A percentile compares a stretch with the other conserved stretches of the same genome.
phyloP scores from a whole-genome alignment of 2,329 filamentous ascomycete species.

The Colletotrichum sp. region DNA sequence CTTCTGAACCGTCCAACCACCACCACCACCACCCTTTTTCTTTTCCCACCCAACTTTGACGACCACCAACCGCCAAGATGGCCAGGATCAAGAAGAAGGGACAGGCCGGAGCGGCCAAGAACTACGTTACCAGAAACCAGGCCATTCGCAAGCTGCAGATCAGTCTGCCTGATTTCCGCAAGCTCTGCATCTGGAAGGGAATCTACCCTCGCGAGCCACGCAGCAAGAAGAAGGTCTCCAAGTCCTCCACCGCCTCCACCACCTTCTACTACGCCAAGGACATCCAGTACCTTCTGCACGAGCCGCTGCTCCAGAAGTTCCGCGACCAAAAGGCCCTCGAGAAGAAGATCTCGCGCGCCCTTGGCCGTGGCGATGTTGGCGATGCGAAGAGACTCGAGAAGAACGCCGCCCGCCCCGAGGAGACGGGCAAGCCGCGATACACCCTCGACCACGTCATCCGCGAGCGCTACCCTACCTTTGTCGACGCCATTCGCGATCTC shows the following conservation, averaged over 20 bases:
- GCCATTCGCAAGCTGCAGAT: conserved; percentile 98
- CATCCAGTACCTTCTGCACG: conserved; percentile 97
- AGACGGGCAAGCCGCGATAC: conserved; percentile 87
- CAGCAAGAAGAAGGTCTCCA: conserved; percentile 96
- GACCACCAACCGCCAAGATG: conserved; percentile 50
- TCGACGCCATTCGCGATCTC: conserved; percentile 90
- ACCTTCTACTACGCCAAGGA: conserved; percentile 95
- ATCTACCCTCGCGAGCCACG: conserved; percentile 98
- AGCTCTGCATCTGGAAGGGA: conserved; percentile 99
- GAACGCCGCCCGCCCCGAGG: conserved; percentile 87
- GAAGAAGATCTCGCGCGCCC: conserved; percentile 94
- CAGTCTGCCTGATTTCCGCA: conserved; percentile 94
- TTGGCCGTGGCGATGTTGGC: conserved; percentile 88
- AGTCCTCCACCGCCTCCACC: conserved; percentile 86
- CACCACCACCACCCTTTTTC: not conserved
- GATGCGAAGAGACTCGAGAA: conserved; percentile 87
- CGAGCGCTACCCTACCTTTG: conserved; percentile 96
- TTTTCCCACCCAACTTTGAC: conserved; percentile 13
- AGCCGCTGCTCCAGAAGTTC: conserved; percentile 92
- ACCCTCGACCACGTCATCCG: conserved; percentile 96
- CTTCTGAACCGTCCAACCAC: conserved; percentile 17
- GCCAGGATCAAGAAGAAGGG: conserved; percentile 90
- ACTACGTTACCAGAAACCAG: conserved; percentile 97
- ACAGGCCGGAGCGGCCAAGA: conserved; percentile 90
- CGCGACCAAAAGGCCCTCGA: conserved; percentile 95